Percentiles rank a stretch among this genome's conserved stretches.
Evolutionary conservation across 768 basidiomycete species (phyloP).

Genomic region (Lyophyllum decastes): DNA sequence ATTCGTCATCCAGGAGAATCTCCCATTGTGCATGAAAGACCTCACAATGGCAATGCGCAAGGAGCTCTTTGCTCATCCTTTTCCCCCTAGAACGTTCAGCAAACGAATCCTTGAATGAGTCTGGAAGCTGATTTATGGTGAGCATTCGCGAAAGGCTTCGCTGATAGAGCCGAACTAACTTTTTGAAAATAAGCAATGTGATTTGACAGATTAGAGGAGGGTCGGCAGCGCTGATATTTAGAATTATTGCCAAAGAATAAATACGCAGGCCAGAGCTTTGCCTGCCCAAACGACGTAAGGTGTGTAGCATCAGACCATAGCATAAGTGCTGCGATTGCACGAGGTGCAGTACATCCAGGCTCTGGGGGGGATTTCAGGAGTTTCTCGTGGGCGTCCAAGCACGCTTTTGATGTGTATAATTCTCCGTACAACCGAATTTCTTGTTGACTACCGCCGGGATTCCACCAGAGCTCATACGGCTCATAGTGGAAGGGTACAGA

Average conservation of each 20-base stretch:
- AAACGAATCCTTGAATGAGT: slow-evolving; percentile 6
- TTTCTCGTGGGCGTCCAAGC: neutral
- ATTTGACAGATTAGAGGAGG: too few species aligned
- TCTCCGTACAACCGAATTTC: neutral
- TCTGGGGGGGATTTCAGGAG: neutral
- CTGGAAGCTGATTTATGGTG: slow-evolving; percentile 1
- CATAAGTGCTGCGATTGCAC: neutral
- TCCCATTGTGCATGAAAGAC: slow-evolving; percentile 28
- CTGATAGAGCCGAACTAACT: slow-evolving; percentile 15
- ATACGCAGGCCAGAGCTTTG: neutral
- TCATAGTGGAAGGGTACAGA: slow-evolving; percentile 1
- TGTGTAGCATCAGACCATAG: neutral
- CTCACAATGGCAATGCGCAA: slow-evolving; percentile 25
- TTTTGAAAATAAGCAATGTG: slow-evolving; percentile 24
- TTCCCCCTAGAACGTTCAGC: neutral
- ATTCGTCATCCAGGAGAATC: slow-evolving; percentile 22
- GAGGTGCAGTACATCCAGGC: neutral
- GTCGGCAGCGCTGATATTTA: too few species aligned
- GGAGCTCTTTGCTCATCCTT: neutral
- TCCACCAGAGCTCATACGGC: neutral
- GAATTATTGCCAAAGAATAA: too few species aligned
- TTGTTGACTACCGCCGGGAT: neutral
- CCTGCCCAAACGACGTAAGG: neutral
- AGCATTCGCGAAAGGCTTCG: neutral
- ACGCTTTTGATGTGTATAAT: neutral